Percentiles rank a stretch among this genome's conserved stretches.
Evolutionary conservation across 2,329 filamentous ascomycete genomes (phyloP).

Genomic region (Conoideocrella luteorostrata): DNA sequence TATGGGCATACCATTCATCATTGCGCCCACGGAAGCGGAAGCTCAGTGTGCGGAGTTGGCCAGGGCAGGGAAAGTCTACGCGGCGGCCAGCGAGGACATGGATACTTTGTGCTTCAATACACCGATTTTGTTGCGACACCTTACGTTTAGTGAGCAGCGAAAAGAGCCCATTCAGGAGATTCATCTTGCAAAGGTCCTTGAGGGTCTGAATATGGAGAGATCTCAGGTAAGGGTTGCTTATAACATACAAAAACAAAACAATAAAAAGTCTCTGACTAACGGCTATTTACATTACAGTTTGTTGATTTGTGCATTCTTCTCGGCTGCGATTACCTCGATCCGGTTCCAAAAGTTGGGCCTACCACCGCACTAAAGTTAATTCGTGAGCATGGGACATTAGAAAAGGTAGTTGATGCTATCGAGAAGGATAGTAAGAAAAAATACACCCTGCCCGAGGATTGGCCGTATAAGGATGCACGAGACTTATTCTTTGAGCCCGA

Average conservation of each 20-base stretch:
- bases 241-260: background rate
- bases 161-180: conserved; percentile 98
- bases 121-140: conserved; percentile 82
- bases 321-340: conserved; percentile 95
- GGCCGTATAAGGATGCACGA: conserved; percentile 89
- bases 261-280: conserved; percentile 8
- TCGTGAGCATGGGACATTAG: conserved; percentile 80
- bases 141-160: conserved; percentile 94
- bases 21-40: conserved; percentile 94
- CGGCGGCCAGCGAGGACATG: conserved; percentile 97
- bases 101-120: conserved; percentile 94
- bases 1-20: conserved; percentile 93
- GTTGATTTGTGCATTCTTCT: conserved; percentile 97
- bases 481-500: conserved; percentile 89
- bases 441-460: conserved; percentile 86
- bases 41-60: conserved; percentile 92
- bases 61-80: conserved; percentile 88
- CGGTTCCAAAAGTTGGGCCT: conserved; percentile 89
- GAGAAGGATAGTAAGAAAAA: conserved; percentile 71
- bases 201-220: conserved; percentile 81
- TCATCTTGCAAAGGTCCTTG: conserved; percentile 75
- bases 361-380: conserved; percentile 90
- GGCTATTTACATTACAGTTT: conserved; percentile 52
- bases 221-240: conserved; percentile 55
- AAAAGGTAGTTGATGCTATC: conserved; percentile 78